Base-by-base conservation (phyloP, 1,284 basidiomycete species). In the Ceratobasidium sp. region DNA sequence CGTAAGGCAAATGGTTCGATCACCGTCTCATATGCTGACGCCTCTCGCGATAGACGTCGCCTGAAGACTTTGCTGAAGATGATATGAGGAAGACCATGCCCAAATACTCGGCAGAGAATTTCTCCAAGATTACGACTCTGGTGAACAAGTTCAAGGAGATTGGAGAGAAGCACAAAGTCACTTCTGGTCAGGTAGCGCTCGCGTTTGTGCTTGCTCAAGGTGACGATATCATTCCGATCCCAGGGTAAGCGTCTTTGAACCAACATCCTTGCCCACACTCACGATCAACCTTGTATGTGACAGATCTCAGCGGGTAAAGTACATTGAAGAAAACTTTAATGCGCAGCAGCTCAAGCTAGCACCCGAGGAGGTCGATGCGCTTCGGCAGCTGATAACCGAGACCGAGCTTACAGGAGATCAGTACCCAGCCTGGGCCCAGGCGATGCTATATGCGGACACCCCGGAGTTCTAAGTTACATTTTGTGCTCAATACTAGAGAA, bases 201-300 rank as follows among this genome's bases (percentile, higher is more conserved):
- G 86, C 88, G 0, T 90, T 87, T 87, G 72, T 88, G n/a, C 77
- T 86, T 20, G 82, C 81, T 10, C 85, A 84, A 76, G 84, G 82
- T 8, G 76, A 79, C n/a, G 82, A 85, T 69, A 78, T 87, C 69
- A 78, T 86, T 62, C 81, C 84, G 0, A 85, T 87, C 71, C 85
- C 85, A 0, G 86, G 85, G 0, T 64, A 3, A 60, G 15, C 27
- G 45, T 43, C 65, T 10, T 29, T 27, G 38, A 42, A 43, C 29
- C 47, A 40, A n/a, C 27, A 10, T 35, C 6, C 6, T 52, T 31
- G 35, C 25, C 15, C 25, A 17, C 8, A 25, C 27, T 5, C 8
- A 17, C 1, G 13, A 25, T 47, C 7, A 64, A 12, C 56, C 43
- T 68, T 8, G 29, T 38, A 47, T 29, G 56, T 29, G 20, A 22